Percentiles rank a stretch among this genome's conserved stretches.
Evolutionary conservation across 129 eudicot species (phyloP).

Genomic region (Artemisia annua): DNA sequence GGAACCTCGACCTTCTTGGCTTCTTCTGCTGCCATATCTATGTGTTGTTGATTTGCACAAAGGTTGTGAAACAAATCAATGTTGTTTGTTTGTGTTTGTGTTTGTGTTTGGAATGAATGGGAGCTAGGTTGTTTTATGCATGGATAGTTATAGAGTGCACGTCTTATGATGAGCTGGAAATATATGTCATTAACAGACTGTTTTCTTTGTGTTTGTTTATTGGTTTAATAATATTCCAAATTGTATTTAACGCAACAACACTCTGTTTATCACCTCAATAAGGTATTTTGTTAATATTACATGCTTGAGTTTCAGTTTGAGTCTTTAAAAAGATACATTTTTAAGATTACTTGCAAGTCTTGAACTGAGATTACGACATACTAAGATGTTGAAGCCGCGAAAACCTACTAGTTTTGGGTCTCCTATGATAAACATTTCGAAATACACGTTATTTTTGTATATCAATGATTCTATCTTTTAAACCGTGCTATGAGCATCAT

Average conservation of each 20-base stretch:
- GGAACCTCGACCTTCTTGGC: conserved; percentile 54
- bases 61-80: background rate
- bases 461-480: too few species aligned
- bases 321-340: background rate
- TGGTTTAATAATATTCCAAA: background rate
- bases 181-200: conserved; percentile 34
- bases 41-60: background rate
- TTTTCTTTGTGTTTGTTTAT: conserved; percentile 13
- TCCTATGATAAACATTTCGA: background rate
- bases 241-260: background rate
- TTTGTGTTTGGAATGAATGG: conserved; percentile 5
- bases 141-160: conserved; percentile 20
- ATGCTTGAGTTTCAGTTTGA: background rate
- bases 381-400: too few species aligned
- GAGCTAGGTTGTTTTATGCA: conserved; percentile 2
- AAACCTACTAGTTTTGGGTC: background rate
- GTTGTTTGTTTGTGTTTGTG: background rate
- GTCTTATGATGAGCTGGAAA: conserved; percentile 25
- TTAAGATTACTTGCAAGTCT: background rate
- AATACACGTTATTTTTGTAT: too few species aligned
- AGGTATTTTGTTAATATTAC: background rate
- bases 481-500: too few species aligned
- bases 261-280: conserved; percentile 6
- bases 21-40: conserved; percentile 61
- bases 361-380: background rate